Percentiles rank a stretch among this genome's conserved stretches.
Conservation (phyloP, 257 asterid genomes). For the Solanum bukasovii region DNA sequence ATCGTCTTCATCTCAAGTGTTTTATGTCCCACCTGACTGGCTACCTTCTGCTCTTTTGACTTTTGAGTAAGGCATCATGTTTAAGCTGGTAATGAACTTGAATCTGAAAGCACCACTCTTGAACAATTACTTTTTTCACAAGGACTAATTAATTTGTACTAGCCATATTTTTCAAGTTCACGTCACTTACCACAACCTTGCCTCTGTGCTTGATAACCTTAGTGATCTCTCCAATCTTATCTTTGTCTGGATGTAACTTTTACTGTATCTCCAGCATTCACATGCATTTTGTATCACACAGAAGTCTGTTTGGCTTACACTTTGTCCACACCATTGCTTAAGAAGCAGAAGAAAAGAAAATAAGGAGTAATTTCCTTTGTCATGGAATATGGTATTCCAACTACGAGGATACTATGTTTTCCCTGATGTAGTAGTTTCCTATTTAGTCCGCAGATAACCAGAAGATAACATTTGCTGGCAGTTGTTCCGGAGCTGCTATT, state of each 20-base stretch:
- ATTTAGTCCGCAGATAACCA: background rate
- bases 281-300: slow-evolving; percentile 72
- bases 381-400: background rate
- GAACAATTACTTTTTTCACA: background rate
- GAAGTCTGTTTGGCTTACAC: slow-evolving; percentile 90
- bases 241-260: slow-evolving; percentile 87
- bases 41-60: background rate
- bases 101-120: background rate
- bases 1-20: background rate
- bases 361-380: background rate
- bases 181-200: slow-evolving; percentile 45
- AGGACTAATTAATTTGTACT: background rate
- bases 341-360: slow-evolving; percentile 25
- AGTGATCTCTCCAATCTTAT: slow-evolving; percentile 69
- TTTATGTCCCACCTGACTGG: background rate
- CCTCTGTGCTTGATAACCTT: slow-evolving; percentile 63
- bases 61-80: background rate
- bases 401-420: background rate
- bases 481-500: background rate
- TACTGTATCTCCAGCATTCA: slow-evolving; percentile 71
- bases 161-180: slow-evolving; percentile 43
- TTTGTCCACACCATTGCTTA: slow-evolving; percentile 83
- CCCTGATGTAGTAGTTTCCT: background rate
- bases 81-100: background rate
- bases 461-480: background rate